Conservation (phyloP, 306 rosid species). For the Cicer pinnatifidum region DNA sequence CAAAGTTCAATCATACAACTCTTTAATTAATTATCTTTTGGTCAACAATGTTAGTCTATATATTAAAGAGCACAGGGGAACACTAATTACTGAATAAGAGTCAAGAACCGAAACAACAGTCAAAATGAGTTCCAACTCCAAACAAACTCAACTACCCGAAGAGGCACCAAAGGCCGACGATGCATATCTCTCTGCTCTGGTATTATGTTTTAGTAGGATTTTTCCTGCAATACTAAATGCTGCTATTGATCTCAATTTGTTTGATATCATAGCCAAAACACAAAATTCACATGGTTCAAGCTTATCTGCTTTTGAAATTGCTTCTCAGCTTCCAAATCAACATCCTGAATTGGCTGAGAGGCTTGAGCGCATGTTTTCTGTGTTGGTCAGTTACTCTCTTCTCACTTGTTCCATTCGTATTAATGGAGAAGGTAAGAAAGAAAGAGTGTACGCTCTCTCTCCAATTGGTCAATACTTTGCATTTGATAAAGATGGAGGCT, state of each 20-base stretch:
- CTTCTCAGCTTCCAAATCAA: slow-evolving; percentile 36
- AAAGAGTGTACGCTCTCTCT: slow-evolving; percentile 31
- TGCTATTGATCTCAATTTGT: slow-evolving; percentile 41
- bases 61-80: too few species aligned
- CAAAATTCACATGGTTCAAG: background rate
- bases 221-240: slow-evolving; percentile 24
- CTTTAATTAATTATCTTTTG: too few species aligned
- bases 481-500: background rate
- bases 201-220: background rate
- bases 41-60: too few species aligned
- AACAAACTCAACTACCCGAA: background rate
- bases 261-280: slow-evolving; percentile 43
- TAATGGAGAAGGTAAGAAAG: slow-evolving; percentile 34
- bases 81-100: too few species aligned
- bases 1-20: too few species aligned
- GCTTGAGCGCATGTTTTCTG: slow-evolving; percentile 34
- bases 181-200: background rate
- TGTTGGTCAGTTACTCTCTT: slow-evolving; percentile 30
- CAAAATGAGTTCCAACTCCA: background rate
- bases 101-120: background rate
- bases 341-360: slow-evolving; percentile 13
- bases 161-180: background rate
- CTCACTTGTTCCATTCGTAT: slow-evolving; percentile 36
- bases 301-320: slow-evolving; percentile 38
- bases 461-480: slow-evolving; percentile 26